phyloP scores from a whole-genome alignment of 352 stramenopile genomes.

The Globisporangium canariense region DNA sequence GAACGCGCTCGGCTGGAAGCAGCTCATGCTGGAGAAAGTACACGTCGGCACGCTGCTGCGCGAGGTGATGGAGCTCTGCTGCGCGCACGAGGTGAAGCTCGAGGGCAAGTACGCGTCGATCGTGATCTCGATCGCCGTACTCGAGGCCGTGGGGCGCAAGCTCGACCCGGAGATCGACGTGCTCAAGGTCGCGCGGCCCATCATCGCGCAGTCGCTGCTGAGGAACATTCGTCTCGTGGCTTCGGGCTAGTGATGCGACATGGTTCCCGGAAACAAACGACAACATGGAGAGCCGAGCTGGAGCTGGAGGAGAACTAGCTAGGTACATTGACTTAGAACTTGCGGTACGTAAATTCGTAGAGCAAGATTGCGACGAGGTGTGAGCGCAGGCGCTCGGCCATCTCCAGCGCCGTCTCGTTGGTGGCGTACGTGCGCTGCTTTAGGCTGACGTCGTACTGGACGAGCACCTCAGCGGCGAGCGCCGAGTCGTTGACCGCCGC shows the following conservation, averaged over 20 bases:
- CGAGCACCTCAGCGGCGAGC: conserved; percentile 62
- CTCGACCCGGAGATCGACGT: conserved; percentile 92
- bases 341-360: conserved; percentile 68
- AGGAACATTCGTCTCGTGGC: conserved; percentile 48
- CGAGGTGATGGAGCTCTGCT: conserved; percentile 89
- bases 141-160: conserved; percentile 89
- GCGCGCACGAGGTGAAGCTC: conserved; percentile 90
- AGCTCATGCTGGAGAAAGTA: conserved; percentile 67
- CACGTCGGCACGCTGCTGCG: conserved; percentile 69
- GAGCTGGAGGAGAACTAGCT: not conserved
- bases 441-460: conserved; percentile 57
- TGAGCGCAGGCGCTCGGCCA: conserved; percentile 69
- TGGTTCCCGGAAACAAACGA: not conserved
- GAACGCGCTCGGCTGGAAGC: conserved; percentile 55
- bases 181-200: conserved; percentile 84
- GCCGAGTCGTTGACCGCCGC: conserved; percentile 63
- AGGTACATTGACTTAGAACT: conserved; percentile 16
- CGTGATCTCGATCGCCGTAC: conserved; percentile 92
- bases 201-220: conserved; percentile 91
- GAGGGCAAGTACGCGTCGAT: conserved; percentile 94
- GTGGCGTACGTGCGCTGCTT: conserved; percentile 59
- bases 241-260: not conserved
- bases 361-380: conserved; percentile 73
- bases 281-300: conserved; percentile 6
- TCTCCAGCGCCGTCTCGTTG: conserved; percentile 74